phyloP scores from a whole-genome alignment of 2,329 filamentous ascomycete species.

The Ophiosphaerella herpotricha region DNA sequence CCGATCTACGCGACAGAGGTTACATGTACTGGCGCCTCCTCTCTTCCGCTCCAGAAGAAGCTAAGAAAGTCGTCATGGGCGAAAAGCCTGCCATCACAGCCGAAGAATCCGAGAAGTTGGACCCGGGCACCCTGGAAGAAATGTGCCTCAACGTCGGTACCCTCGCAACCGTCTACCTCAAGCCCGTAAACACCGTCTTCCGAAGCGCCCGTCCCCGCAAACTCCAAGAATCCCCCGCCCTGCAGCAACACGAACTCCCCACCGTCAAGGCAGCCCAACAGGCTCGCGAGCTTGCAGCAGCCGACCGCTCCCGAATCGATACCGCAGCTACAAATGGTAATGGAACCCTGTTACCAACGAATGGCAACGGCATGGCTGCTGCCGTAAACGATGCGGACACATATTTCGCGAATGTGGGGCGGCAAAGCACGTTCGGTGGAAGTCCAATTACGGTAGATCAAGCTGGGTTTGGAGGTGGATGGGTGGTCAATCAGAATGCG shows the following conservation, averaged over 20 bases:
- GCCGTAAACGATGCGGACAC: constrained; percentile 85
- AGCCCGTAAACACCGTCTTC: constrained; percentile 97
- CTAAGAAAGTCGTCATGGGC: constrained; percentile 91
- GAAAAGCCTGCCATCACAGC: constrained; percentile 96
- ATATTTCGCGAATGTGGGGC: constrained; percentile 72
- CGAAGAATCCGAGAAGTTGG: constrained; percentile 85
- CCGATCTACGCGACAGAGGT: constrained; percentile 89
- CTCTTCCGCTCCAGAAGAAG: constrained; percentile 85
- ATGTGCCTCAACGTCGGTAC: constrained; percentile 97
- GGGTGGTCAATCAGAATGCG: constrained; percentile 45
- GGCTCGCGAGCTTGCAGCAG: constrained; percentile 38
- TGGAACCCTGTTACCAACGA: constrained; percentile 22
- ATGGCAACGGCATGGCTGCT: constrained; percentile 61
- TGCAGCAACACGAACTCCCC: constrained; percentile 74
- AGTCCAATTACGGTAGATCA: constrained; percentile 38
- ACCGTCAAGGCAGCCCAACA: constrained; percentile 55
- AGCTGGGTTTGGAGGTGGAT: constrained; percentile 34
- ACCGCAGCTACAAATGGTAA: constrained; percentile 34
- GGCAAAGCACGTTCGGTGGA: constrained; percentile 44
- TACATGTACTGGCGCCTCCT: constrained; percentile 99
- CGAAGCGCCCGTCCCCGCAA: constrained; percentile 80
- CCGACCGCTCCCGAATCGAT: constrained; percentile 37
- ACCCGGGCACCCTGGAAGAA: constrained; percentile 88
- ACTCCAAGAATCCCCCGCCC: constrained; percentile 79
- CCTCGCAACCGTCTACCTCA: constrained; percentile 94